phyloP scores from a whole-genome alignment of 106 monocot genomes.

The Alisma plantagoaquatica region DNA sequence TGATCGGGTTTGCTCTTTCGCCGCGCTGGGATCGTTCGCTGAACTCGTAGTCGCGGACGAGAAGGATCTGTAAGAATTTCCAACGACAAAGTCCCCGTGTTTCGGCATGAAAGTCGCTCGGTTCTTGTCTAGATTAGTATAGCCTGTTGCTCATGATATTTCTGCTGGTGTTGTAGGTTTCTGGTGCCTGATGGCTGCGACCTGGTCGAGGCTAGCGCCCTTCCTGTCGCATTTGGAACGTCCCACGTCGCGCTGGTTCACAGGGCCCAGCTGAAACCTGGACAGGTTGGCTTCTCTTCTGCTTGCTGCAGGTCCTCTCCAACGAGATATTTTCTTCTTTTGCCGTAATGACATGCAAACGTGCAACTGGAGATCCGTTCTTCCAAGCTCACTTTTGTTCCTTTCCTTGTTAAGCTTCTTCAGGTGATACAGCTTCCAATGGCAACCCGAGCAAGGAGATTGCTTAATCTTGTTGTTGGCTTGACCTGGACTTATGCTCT shows the following conservation, averaged over 20 bases:
- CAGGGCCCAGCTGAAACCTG: constrained; percentile 77
- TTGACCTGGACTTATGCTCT: too few species aligned
- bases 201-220: constrained; percentile 74
- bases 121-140: neutral
- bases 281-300: constrained; percentile 59
- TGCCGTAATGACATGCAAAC: too few species aligned
- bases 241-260: constrained; percentile 98
- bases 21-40: constrained; percentile 52
- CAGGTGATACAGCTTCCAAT: too few species aligned
- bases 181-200: constrained; percentile 94
- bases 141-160: neutral
- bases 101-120: too few species aligned
- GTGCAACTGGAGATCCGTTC: too few species aligned
- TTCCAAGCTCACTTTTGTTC: too few species aligned
- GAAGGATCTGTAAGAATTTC: constrained; percentile 65
- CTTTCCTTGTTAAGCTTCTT: too few species aligned
- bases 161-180: constrained; percentile 24
- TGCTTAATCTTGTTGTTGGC: too few species aligned
- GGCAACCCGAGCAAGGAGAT: too few species aligned
- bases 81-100: too few species aligned
- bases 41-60: constrained; percentile 71
- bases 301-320: neutral
- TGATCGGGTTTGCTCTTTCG: constrained; percentile 72
- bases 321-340: too few species aligned
- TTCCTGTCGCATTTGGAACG: constrained; percentile 93